A percentile compares a stretch with the other conserved stretches of the same genome.
Conservation (phyloP, 352 stramenopile genomes). For the Poterioochromonas sp. region DNA sequence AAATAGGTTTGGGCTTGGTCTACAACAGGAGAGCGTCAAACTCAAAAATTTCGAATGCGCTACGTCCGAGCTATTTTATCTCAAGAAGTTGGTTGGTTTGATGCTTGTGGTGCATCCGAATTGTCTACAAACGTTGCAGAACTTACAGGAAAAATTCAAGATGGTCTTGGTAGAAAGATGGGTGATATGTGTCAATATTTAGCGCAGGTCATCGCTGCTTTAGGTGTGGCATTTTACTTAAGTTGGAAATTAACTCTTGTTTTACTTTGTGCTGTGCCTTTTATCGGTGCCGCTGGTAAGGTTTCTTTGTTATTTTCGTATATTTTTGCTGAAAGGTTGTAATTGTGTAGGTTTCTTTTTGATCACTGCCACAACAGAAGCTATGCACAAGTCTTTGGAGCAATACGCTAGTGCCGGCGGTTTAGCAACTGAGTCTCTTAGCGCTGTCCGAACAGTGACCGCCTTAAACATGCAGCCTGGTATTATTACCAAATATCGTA, state of each 20-base stretch:
- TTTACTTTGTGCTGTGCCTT: neutral
- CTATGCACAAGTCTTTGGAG: neutral
- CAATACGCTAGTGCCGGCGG: neutral
- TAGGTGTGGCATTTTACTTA: conserved; percentile 2
- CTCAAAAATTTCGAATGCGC: neutral
- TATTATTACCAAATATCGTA: neutral
- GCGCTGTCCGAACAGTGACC: neutral
- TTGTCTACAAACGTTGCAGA: neutral
- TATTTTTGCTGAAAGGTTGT: neutral
- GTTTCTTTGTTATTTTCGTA: neutral
- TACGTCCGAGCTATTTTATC: neutral
- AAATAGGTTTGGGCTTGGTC: neutral
- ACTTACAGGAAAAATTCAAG: neutral
- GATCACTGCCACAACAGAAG: neutral
- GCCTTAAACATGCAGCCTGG: neutral
- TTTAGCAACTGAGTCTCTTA: neutral
- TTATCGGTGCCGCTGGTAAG: neutral
- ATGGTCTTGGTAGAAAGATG: neutral
- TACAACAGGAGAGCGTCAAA: neutral
- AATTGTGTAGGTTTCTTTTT: neutral
- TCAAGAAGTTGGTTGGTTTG: conserved; percentile 19
- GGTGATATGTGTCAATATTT: neutral
- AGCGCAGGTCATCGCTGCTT: neutral
- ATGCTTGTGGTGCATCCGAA: neutral
- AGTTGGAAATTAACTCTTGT: conserved; percentile 1